Conservation (phyloP, 768 basidiomycete genomes). For the Mycena galericulata region DNA sequence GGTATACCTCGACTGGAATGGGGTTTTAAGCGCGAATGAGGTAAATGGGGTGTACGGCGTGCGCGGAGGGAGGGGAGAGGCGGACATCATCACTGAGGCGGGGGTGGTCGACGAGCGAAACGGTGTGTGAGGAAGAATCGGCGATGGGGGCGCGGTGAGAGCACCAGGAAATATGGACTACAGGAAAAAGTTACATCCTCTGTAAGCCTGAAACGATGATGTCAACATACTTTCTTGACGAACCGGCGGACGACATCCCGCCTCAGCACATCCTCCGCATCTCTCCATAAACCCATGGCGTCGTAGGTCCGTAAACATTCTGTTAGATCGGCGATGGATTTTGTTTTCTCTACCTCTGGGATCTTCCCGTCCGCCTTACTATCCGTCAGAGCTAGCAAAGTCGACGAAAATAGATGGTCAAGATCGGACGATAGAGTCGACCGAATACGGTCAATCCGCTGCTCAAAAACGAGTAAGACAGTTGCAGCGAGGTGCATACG, state of each 20-base stretch:
- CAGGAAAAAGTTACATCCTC: conserved; percentile 1
- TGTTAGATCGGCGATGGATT: conserved; percentile 72
- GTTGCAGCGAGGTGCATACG: conserved; percentile 9
- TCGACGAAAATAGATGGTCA: conserved; percentile 81
- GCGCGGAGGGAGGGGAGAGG: conserved; percentile 48
- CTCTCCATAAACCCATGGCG: conserved; percentile 81
- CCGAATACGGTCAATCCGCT: conserved; percentile 87
- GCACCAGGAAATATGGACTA: conserved; percentile 84
- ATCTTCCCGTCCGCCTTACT: conserved; percentile 60
- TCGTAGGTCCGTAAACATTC: conserved; percentile 89
- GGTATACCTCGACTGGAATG: conserved; percentile 55
- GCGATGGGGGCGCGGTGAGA: conserved; percentile 76
- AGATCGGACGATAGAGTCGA: conserved; percentile 89
- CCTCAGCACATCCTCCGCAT: conserved; percentile 89
- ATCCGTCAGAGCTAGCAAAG: conserved; percentile 64
- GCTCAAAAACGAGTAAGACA: conserved; percentile 24
- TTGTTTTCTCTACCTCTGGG: conserved; percentile 74
- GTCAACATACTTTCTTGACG: conserved; percentile 74
- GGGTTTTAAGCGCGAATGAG: conserved; percentile 65
- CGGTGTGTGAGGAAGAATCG: conserved; percentile 83
- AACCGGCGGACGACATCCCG: conserved; percentile 79
- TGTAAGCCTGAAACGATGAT: not conserved
- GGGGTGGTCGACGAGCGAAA: conserved; percentile 53
- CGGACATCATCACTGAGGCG: conserved; percentile 41
- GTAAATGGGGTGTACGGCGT: conserved; percentile 68